Evolutionary conservation across 306 rosid species (phyloP), one percentile per base, ranked within the genome.

Genomic region (Inga leiocalycina): DNA sequence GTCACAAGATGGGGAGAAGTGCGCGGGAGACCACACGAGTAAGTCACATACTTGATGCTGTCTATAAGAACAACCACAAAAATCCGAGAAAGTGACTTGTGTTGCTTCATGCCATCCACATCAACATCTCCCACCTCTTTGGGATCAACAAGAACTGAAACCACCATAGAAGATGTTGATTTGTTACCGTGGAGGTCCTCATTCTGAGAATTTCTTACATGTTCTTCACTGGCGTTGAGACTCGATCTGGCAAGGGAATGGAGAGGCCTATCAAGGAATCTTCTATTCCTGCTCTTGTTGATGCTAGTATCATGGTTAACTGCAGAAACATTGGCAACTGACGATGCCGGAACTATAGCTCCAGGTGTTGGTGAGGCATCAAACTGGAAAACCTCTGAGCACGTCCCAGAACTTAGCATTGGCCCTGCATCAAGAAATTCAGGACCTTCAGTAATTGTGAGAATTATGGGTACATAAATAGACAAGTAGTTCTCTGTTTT

Each of bases 341-440:
- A 43, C 56, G 99, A 81, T 62, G 94, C 98, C 20, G 98, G 94
- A 80, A 96, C 80, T 76, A 96, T 92, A 59, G 97, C 98, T 73
- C 98, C 99, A 17, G 99, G 89, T 48, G 80, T 44, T 34, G 97
- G 92, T 5, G 97, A 96, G 57, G 81, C 94, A 75, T 96, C 97
- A 74, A 96, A 96, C 91, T 96, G 99, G 76, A 96, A 96, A 82
- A 94, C 98, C 86, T 96, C 98, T 11, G 97, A 90, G 91, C 99
- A 96, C 94, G 88, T 80, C 67, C 99, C 99, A 39, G 99, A 96
- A 81, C 99, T 94, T 93, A 96, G 80, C 97, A 96, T 80, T 64
- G 99, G 97, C 24, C 97, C 99, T 92, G 87, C 82, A 88, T 71
- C 79, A 84, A 27, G 78, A 81, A 75, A 22, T 41, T 52, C 81